Percentiles rank a stretch among this genome's conserved stretches.
Evolutionary conservation across 129 eudicot genomes (phyloP).

Genomic region (Pittosporum tobira): DNA sequence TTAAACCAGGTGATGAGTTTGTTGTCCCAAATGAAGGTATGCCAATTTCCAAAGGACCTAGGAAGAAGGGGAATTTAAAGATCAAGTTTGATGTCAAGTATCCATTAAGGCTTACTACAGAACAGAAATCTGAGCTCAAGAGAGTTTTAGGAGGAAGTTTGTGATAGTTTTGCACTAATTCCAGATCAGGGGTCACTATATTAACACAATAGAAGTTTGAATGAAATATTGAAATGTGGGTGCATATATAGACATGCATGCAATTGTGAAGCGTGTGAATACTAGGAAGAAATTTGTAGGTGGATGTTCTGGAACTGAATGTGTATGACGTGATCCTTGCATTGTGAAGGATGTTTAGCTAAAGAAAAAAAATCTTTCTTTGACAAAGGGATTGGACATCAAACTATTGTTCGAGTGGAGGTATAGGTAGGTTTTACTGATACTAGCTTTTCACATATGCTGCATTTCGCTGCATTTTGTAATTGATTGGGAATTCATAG

Average conservation of each 20-base stretch:
- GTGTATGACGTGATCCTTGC: neutral
- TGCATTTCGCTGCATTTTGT: neutral
- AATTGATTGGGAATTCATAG: neutral
- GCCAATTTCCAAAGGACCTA: conserved; percentile 27
- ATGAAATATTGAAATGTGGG: neutral
- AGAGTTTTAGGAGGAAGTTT: conserved; percentile 9
- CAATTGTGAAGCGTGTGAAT: neutral
- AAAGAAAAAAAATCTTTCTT: neutral
- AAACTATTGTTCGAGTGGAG: neutral
- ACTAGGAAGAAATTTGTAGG: neutral
- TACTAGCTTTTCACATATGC: neutral
- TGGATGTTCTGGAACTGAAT: neutral
- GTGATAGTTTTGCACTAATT: neutral
- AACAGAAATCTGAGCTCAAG: conserved; percentile 21
- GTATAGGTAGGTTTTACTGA: conserved; percentile 1
- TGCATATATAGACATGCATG: neutral
- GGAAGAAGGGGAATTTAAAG: conserved; percentile 24
- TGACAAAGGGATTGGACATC: neutral
- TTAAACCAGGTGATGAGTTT: conserved; percentile 19
- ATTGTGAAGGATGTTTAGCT: neutral
- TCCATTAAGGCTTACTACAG: conserved; percentile 27
- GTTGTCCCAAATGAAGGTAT: conserved; percentile 29
- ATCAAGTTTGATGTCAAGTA: conserved; percentile 23
- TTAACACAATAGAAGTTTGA: neutral
- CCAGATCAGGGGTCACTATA: neutral